Evolutionary conservation across 1,139 yeast genomes (phyloP).

Genomic region (Tardiomyces blankii): DNA sequence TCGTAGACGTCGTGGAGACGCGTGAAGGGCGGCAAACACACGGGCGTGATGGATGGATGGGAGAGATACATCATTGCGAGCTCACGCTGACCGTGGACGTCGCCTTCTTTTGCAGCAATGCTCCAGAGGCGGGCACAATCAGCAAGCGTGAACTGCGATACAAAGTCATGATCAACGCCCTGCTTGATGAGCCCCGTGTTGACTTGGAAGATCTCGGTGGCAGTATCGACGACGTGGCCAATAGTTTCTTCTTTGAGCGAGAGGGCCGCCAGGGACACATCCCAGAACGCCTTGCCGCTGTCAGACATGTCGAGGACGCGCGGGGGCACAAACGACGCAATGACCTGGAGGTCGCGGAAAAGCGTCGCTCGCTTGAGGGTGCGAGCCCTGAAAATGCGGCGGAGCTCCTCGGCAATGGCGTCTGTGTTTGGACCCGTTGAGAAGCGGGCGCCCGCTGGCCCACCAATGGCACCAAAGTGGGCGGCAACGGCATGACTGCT

Average conservation of each 20-base stretch:
- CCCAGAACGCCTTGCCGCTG: slow-evolving; percentile 28
- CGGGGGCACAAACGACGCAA: slow-evolving; percentile 27
- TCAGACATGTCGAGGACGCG: slow-evolving; percentile 22
- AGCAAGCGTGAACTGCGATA: slow-evolving; percentile 15
- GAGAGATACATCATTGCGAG: slow-evolving; percentile 23
- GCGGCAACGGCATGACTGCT: background rate
- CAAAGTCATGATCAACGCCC: slow-evolving; percentile 7
- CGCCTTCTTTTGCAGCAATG: slow-evolving; percentile 23
- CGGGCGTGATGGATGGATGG: slow-evolving; percentile 21
- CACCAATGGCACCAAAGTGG: background rate
- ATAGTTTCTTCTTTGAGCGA: slow-evolving; percentile 20
- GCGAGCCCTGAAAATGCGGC: slow-evolving; percentile 15
- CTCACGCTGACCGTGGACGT: slow-evolving; percentile 21
- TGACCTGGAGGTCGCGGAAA: slow-evolving; percentile 26
- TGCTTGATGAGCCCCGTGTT: slow-evolving; percentile 7
- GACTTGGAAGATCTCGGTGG: slow-evolving; percentile 21
- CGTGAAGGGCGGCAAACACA: slow-evolving; percentile 17
- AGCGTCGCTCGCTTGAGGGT: slow-evolving; percentile 21
- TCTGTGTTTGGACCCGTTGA: slow-evolving; percentile 20
- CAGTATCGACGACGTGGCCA: slow-evolving; percentile 15
- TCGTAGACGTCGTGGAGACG: slow-evolving; percentile 16
- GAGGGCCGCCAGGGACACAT: slow-evolving; percentile 27
- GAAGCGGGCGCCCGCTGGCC: slow-evolving; percentile 1
- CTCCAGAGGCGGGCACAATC: slow-evolving; percentile 23
- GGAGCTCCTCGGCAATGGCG: slow-evolving; percentile 24